Base-by-base conservation (phyloP, 2,329 filamentous ascomycete genomes). In the Fusarium paranaense region DNA sequence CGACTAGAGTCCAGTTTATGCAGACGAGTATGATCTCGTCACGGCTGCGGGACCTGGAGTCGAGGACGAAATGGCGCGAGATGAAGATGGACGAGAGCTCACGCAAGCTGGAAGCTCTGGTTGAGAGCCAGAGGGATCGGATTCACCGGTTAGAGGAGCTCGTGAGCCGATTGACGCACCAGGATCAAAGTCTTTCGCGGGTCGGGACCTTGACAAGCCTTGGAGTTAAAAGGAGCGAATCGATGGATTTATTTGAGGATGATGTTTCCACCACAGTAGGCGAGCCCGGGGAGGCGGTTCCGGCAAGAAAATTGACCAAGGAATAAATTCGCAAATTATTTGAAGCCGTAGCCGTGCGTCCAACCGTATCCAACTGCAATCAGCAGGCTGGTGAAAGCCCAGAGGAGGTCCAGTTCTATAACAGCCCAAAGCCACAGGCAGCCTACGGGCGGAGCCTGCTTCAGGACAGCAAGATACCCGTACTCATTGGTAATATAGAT, bases 401-500 rank as follows among this genome's bases (percentile, higher is more conserved):
- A 91, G 0, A 86, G 79, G 45, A 97, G 85, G 64, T 94, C 89
- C 83, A 98, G 88, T 85, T 99, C 97, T 56, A 98, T 88, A 25
- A 98, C 92, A 35, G 93, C 91, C 95, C 96, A 98, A 6, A 98
- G 89, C 95, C 96, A 98, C 20, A 98, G 82, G 45, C 94, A 96
- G 0, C 95, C 97, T 16, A 98, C 82, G 6, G 95, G 92, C n/a
- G 97, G 97, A 0, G 95, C 93, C 72, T 91, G 91, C 85, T 98
- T 97, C 94, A 98, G 95, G 22, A 97, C 91, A 8, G 93, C 93
- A 76, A 97, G 91, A 79, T 98, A 98, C 6, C 92, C 90, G 74
- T 91, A 90, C 33, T 86, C 88, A 79, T 98, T 98, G 30, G 93
- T 95, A 62, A 95, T 90, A 75, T 94, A 87, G 58, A 98, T 92